Evolutionary conservation across 257 asterid species (phyloP).

Genomic region (Sherardia arvensis): DNA sequence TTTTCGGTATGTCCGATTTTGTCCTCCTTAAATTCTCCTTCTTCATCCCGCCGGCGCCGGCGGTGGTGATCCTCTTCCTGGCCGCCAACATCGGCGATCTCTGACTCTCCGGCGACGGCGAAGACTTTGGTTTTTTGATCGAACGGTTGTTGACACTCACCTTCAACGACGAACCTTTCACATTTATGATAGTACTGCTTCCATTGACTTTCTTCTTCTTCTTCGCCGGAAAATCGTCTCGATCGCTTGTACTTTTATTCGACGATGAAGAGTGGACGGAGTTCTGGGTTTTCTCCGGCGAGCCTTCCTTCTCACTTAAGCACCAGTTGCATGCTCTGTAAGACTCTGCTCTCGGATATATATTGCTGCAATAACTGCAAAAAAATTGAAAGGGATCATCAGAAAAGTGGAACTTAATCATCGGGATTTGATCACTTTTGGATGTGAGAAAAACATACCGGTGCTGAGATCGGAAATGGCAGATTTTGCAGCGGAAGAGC

Average conservation of each 20-base stretch:
- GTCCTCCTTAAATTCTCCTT: slow-evolving; percentile 36
- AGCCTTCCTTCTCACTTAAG: slow-evolving; percentile 25
- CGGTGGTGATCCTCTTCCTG: slow-evolving; percentile 23
- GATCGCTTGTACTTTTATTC: slow-evolving; percentile 15
- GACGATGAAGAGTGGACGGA: slow-evolving; percentile 29
- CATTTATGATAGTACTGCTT: neutral
- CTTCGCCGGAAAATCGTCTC: slow-evolving; percentile 12
- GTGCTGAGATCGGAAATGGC: slow-evolving; percentile 65
- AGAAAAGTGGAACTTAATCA: no score
- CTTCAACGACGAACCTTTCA: slow-evolving; percentile 10
- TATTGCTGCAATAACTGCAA: slow-evolving; percentile 65
- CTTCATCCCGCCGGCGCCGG: slow-evolving; percentile 3
- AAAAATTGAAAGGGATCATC: neutral
- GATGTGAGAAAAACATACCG: no score
- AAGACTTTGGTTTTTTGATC: slow-evolving; percentile 27
- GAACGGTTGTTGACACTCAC: slow-evolving; percentile 11
- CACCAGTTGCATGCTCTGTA: slow-evolving; percentile 67
- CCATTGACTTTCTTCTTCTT: slow-evolving; percentile 20
- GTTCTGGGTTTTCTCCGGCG: slow-evolving; percentile 12
- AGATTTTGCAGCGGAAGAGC: slow-evolving; percentile 52
- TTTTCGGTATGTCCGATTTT: slow-evolving; percentile 33
- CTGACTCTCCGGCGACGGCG: slow-evolving; percentile 10
- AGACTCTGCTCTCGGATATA: slow-evolving; percentile 45
- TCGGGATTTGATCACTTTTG: no score
- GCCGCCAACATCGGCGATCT: slow-evolving; percentile 20